Percentiles rank a stretch among this genome's conserved stretches.
Conservation (phyloP, 2,329 filamentous ascomycete genomes). For the Penicillium sp. region DNA sequence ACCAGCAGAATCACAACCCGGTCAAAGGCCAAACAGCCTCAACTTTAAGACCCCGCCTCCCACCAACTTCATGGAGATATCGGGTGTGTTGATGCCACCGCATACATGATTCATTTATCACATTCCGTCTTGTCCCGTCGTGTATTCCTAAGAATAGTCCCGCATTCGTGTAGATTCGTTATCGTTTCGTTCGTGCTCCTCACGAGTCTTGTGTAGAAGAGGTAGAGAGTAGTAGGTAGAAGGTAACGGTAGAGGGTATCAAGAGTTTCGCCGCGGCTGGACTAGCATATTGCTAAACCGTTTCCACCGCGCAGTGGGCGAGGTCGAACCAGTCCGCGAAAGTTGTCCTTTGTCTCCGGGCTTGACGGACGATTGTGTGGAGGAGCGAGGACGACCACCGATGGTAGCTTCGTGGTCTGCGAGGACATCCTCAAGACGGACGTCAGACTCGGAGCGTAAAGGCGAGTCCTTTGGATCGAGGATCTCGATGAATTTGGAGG, state of each 20-base stretch:
- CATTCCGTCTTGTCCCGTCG: neutral
- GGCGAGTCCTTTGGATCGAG: slow-evolving; percentile 39
- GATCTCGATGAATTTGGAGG: slow-evolving; percentile 47
- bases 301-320: slow-evolving; percentile 34
- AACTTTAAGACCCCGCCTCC: neutral
- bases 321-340: slow-evolving; percentile 22
- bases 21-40: neutral
- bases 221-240: neutral
- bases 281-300: slow-evolving; percentile 35
- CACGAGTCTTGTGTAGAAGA: neutral
- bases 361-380: slow-evolving; percentile 38
- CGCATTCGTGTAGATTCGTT: slow-evolving; percentile 1
- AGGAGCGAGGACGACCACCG: slow-evolving; percentile 32
- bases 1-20: neutral
- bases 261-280: slow-evolving; percentile 28
- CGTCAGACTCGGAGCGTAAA: slow-evolving; percentile 40
- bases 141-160: neutral
- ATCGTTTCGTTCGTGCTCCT: slow-evolving; percentile 1
- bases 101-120: neutral
- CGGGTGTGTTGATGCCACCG: neutral
- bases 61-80: neutral
- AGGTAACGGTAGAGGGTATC: neutral
- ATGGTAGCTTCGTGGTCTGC: slow-evolving; percentile 41
- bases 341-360: slow-evolving; percentile 30
- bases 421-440: slow-evolving; percentile 46